Evolutionary conservation across 176 grass and related monocot species (phyloP).

Genomic region (Rhynchospora breviuscula): DNA sequence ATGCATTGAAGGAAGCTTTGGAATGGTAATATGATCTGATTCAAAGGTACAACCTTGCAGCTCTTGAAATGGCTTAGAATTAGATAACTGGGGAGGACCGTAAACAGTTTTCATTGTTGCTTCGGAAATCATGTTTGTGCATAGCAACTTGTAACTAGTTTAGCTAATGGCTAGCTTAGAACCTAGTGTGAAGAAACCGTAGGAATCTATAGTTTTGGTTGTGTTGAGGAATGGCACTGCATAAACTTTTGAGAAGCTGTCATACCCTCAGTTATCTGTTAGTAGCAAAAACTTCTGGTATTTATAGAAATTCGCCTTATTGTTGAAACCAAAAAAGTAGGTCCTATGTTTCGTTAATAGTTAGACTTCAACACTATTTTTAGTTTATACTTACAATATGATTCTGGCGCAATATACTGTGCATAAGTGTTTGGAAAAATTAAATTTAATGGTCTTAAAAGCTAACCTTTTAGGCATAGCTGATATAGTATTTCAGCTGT

Average conservation of each 20-base stretch:
- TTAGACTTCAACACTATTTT: not conserved
- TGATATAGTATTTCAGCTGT: not conserved
- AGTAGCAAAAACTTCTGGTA: not conserved
- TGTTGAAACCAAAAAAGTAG: not conserved
- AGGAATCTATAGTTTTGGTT: not conserved
- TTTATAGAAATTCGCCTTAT: not conserved
- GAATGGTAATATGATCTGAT: slow-evolving; percentile 1
- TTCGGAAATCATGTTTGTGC: not conserved
- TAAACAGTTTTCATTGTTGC: not conserved
- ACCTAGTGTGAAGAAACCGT: not conserved
- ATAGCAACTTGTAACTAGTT: not conserved
- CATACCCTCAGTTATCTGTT: not conserved
- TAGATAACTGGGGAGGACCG: not conserved
- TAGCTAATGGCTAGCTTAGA: not conserved
- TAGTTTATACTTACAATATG: not conserved
- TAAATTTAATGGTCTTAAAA: not conserved
- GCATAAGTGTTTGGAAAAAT: not conserved
- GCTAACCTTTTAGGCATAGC: not conserved
- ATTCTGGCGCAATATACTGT: not conserved
- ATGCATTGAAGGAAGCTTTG: not conserved
- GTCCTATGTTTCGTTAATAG: not conserved
- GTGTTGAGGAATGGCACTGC: not conserved
- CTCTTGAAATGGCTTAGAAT: slow-evolving; percentile 10
- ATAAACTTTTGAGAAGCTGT: not conserved
- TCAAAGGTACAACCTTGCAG: not conserved